Percentiles rank a stretch among this genome's conserved stretches.
phyloP scores from a whole-genome alignment of 2,329 filamentous ascomycete species.

The Zelopaecilomyces penicillatus region DNA sequence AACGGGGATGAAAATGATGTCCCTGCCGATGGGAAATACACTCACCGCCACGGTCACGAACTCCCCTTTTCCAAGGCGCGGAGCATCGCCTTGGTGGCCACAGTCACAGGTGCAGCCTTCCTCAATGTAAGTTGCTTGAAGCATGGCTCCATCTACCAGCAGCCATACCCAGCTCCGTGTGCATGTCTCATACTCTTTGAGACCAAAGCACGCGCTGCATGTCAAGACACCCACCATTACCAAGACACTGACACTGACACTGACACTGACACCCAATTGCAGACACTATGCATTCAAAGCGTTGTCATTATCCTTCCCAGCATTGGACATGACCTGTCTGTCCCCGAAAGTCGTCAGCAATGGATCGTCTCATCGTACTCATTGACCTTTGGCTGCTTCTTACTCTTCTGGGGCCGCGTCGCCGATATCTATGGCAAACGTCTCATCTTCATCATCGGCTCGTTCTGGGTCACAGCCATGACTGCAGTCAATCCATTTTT shows the following conservation, averaged over 20 bases:
- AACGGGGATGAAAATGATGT: no score
- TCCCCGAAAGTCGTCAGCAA: conserved; percentile 51
- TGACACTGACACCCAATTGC: not conserved
- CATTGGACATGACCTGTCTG: conserved; percentile 47
- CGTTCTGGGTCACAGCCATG: conserved; percentile 52
- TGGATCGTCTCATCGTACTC: conserved; percentile 61
- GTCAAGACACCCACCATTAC: not conserved
- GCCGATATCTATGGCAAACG: conserved; percentile 61
- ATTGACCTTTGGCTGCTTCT: conserved; percentile 58
- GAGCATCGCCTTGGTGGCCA: conserved; percentile 46
- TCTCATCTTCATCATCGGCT: conserved; percentile 55
- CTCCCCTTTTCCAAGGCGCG: conserved; percentile 40
- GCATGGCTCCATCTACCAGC: not conserved
- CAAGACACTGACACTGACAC: conserved; percentile 11
- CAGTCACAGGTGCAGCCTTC: conserved; percentile 47
- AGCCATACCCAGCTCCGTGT: not conserved
- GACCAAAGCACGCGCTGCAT: not conserved
- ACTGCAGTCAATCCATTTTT: conserved; percentile 56
- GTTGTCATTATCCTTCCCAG: conserved; percentile 55
- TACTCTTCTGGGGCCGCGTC: conserved; percentile 59
- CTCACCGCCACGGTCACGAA: conserved; percentile 11
- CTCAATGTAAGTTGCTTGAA: conserved; percentile 35
- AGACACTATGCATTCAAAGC: conserved; percentile 50
- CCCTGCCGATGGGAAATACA: no score
- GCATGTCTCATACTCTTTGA: not conserved